phyloP scores from a whole-genome alignment of 306 rosid species.

The Ormosia semicastrata region DNA sequence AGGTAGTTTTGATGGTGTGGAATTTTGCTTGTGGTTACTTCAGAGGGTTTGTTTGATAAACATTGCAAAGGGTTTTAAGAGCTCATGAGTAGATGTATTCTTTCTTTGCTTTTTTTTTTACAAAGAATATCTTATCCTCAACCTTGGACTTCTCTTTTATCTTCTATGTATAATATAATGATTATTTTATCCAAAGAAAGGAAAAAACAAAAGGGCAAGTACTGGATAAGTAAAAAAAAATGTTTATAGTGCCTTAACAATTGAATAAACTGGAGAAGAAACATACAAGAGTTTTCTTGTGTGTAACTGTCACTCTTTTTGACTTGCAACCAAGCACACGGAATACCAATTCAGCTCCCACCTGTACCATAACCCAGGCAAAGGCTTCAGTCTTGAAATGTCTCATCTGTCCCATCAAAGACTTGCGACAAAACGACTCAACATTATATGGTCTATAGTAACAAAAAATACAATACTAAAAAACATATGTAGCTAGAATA shows the following conservation, averaged over 20 bases:
- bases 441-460: neutral
- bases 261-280: neutral
- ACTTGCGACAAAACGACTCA: neutral
- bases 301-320: constrained; percentile 91
- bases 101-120: neutral
- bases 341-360: constrained; percentile 84
- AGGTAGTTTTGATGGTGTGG: neutral
- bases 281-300: constrained; percentile 94
- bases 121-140: neutral
- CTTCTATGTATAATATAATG: neutral
- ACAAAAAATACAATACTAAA: neutral
- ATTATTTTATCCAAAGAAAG: neutral
- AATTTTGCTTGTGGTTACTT: neutral
- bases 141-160: neutral
- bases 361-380: constrained; percentile 50
- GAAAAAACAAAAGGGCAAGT: neutral
- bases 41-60: neutral
- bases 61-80: neutral
- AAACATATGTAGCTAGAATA: constrained; percentile 17
- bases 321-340: constrained; percentile 97
- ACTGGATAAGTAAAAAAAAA: neutral
- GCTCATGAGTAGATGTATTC: neutral
- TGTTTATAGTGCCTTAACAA: neutral
- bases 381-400: constrained; percentile 25
- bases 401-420: constrained; percentile 18